Conservation (phyloP, 129 eudicot genomes). For the Flaveria brownii region DNA sequence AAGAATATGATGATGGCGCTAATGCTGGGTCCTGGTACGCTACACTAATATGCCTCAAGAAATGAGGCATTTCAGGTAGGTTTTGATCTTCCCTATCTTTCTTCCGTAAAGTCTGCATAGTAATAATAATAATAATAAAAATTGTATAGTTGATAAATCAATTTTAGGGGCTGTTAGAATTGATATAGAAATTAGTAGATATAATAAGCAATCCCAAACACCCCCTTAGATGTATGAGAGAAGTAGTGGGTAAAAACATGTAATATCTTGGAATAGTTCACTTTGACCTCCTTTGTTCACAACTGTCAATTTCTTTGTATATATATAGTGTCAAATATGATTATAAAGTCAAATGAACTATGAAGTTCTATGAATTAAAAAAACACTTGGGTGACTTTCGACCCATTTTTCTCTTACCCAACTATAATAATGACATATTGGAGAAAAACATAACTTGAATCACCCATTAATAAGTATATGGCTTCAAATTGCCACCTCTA, state of each 20-base stretch:
- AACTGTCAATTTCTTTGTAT: background rate
- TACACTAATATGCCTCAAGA: conserved; percentile 33
- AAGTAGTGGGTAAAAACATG: background rate
- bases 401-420: background rate
- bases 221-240: background rate
- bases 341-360: background rate
- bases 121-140: too few species aligned
- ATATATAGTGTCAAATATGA: background rate
- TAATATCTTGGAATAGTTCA: background rate
- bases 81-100: conserved; percentile 56
- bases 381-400: background rate
- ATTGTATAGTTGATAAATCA: background rate
- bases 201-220: conserved; percentile 10
- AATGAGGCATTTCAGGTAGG: conserved; percentile 44
- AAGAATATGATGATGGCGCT: conserved; percentile 34
- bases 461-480: background rate
- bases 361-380: background rate
- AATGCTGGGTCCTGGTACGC: conserved; percentile 62
- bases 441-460: background rate
- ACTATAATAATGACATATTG: background rate
- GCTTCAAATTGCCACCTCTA: background rate
- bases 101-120: conserved; percentile 44
- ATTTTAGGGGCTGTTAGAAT: background rate
- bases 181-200: background rate
- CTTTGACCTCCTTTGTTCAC: background rate